phyloP scores from a whole-genome alignment of 306 rosid species.

The Sicyos baderoa region DNA sequence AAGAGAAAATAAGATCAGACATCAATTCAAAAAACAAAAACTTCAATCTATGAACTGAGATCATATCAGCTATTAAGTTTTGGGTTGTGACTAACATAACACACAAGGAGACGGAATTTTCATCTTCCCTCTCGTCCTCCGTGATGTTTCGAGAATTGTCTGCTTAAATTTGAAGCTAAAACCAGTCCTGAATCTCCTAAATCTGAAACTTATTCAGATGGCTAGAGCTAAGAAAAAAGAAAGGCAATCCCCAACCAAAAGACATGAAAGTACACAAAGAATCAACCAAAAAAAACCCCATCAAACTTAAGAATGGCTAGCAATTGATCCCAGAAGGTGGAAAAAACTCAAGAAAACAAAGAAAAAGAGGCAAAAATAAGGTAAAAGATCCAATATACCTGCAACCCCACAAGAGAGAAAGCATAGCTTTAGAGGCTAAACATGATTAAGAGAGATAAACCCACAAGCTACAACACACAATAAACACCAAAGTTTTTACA shows the following conservation, averaged over 20 bases:
- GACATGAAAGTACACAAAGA: not conserved
- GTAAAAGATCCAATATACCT: not conserved
- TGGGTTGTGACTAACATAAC: conserved; percentile 1
- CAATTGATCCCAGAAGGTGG: not conserved
- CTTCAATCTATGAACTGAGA: not conserved
- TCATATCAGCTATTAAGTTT: not conserved
- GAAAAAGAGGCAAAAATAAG: not conserved
- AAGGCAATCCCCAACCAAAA: not conserved
- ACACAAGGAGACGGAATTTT: not conserved
- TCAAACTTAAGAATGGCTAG: not conserved
- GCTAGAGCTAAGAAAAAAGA: not conserved
- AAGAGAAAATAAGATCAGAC: not conserved
- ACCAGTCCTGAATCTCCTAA: not conserved
- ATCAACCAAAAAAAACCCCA: not conserved
- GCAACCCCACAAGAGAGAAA: conserved; percentile 14
- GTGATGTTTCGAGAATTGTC: not conserved
- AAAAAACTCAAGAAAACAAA: not conserved
- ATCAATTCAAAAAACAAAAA: not conserved
- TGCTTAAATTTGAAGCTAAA: conserved; percentile 13
- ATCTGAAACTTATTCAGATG: not conserved
- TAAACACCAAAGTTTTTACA: conserved; percentile 24
- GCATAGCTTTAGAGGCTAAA: not conserved
- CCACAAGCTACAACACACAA: conserved; percentile 13
- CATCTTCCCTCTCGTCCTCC: conserved; percentile 12
- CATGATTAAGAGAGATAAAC: conserved; percentile 24